Evolutionary conservation across 2,329 filamentous ascomycete genomes (phyloP).

Genomic region (Sarocladium strictum): DNA sequence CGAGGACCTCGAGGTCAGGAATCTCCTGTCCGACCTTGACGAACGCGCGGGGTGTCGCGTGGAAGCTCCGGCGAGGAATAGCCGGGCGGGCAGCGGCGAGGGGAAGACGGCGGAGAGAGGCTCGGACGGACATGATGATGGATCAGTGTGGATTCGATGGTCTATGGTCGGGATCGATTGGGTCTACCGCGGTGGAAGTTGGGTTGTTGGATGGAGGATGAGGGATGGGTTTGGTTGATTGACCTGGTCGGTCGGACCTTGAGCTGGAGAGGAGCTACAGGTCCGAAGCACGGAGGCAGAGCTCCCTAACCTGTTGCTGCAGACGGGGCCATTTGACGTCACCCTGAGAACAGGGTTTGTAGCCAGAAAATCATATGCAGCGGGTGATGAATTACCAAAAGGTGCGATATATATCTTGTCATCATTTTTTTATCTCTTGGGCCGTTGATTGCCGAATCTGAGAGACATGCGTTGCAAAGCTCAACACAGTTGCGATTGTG

Average conservation of each 20-base stretch:
- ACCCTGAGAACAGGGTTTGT: no score
- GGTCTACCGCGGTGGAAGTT: not conserved
- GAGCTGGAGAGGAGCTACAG: slow-evolving; percentile 9
- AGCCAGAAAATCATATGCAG: no score
- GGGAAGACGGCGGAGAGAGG: slow-evolving; percentile 23
- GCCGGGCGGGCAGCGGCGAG: slow-evolving; percentile 23
- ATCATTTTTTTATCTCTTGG: no score
- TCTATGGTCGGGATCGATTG: not conserved
- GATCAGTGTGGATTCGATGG: not conserved
- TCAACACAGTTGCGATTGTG: no score
- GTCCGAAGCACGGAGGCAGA: not conserved
- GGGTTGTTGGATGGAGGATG: not conserved
- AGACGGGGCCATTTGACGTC: not conserved
- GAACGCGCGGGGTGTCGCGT: slow-evolving; percentile 53
- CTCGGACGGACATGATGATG: slow-evolving; percentile 30
- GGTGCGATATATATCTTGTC: no score
- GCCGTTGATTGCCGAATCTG: no score
- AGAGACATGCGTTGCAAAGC: no score
- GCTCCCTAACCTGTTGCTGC: not conserved
- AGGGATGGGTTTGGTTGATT: not conserved
- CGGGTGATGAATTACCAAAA: no score
- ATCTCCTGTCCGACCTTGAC: slow-evolving; percentile 77
- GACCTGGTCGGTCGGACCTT: not conserved
- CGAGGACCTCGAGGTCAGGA: slow-evolving; percentile 70
- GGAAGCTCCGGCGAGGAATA: slow-evolving; percentile 44